phyloP scores from a whole-genome alignment of 139 green algal genomes.

The Tetratostichococcus sp. region DNA sequence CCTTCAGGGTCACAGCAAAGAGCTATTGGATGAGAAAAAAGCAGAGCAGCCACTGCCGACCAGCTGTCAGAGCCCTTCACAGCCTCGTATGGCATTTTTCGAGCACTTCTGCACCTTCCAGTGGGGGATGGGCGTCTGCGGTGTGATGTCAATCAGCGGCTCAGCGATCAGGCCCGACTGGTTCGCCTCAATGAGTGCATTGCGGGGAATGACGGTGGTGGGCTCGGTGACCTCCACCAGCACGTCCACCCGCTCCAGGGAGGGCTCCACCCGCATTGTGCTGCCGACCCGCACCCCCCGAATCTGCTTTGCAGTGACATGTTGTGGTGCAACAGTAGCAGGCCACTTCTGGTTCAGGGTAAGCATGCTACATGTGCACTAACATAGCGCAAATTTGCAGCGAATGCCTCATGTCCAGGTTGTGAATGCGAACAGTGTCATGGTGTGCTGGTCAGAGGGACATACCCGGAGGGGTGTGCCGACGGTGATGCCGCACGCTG shows the following conservation, averaged over 20 bases:
- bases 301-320: conserved; percentile 25
- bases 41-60: too few relatives aligned
- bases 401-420: too few relatives aligned
- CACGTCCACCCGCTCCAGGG: conserved; percentile 87
- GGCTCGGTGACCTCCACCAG: conserved; percentile 79
- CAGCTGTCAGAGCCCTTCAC: too few relatives aligned
- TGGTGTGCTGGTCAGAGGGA: too few relatives aligned
- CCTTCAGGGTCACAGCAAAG: too few relatives aligned
- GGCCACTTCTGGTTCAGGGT: background rate
- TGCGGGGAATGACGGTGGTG: conserved; percentile 87
- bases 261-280: conserved; percentile 84
- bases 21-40: too few relatives aligned
- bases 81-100: too few relatives aligned
- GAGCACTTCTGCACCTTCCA: too few relatives aligned
- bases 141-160: conserved; percentile 96
- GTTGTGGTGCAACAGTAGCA: background rate
- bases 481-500: conserved; percentile 92
- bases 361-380: background rate
- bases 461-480: conserved; percentile 80
- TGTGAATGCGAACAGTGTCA: too few relatives aligned
- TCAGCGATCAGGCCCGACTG: conserved; percentile 94
- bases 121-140: conserved; percentile 70
- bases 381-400: conserved; percentile 9
- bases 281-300: conserved; percentile 71
- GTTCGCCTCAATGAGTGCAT: conserved; percentile 94